Conservation (phyloP, 78 protist genomes). For the Goniomonas avonlea region DNA sequence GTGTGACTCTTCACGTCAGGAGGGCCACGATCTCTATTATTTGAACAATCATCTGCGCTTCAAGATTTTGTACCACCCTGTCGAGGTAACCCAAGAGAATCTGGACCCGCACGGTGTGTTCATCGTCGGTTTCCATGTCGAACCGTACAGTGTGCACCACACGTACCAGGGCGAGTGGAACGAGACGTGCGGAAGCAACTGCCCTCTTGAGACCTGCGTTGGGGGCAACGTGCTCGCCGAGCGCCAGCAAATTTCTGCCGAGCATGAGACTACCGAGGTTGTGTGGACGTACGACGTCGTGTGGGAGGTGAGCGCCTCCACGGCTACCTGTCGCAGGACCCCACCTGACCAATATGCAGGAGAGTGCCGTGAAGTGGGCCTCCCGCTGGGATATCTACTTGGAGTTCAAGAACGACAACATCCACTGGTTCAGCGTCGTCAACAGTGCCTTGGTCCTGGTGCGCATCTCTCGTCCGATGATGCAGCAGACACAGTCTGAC, state of each 20-base stretch:
- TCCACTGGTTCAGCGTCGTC: neutral
- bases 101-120: neutral
- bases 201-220: neutral
- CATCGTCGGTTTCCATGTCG: neutral
- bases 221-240: neutral
- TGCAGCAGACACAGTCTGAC: no score
- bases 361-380: neutral
- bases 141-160: constrained; percentile 11
- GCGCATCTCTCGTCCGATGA: no score
- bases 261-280: constrained; percentile 9
- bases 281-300: constrained; percentile 21
- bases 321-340: no score
- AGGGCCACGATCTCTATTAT: no score
- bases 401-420: neutral
- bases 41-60: constrained; percentile 20
- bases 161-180: neutral
- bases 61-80: constrained; percentile 21
- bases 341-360: no score
- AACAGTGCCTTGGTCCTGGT: neutral
- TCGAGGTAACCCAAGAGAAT: neutral
- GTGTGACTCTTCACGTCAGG: no score
- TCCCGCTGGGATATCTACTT: neutral
- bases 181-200: neutral
- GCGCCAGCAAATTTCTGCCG: no score
- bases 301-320: neutral